phyloP scores from a whole-genome alignment of 768 basidiomycete species.

The Tulasnella sp. region DNA sequence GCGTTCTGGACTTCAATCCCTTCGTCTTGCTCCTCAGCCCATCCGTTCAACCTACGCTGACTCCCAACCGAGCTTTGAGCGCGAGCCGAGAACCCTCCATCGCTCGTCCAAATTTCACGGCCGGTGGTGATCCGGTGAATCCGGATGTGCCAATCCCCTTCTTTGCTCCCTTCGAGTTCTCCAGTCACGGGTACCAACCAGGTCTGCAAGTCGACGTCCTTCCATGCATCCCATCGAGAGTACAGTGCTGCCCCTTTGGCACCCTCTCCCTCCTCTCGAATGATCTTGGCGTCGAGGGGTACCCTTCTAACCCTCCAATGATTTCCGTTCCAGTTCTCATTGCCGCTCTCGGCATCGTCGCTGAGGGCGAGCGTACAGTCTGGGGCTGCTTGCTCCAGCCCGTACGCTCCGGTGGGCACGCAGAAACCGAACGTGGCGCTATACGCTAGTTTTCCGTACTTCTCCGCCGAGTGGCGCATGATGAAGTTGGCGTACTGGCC shows the following conservation, averaged over 20 bases:
- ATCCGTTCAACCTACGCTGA: conserved; percentile 37
- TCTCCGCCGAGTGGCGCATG: conserved; percentile 64
- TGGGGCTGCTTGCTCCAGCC: conserved; percentile 57
- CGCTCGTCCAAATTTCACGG: conserved; percentile 42
- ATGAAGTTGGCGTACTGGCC: conserved; percentile 53
- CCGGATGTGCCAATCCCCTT: conserved; percentile 52
- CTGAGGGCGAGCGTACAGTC: conserved; percentile 61
- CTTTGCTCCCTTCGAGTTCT: conserved; percentile 27
- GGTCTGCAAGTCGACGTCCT: conserved; percentile 59
- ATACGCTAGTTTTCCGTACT: conserved; percentile 69
- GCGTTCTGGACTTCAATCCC: conserved; percentile 17
- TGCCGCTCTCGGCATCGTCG: conserved; percentile 32
- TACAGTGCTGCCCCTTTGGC: conserved; percentile 36
- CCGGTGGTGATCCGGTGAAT: conserved; percentile 49
- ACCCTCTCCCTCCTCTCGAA: conserved; percentile 17
- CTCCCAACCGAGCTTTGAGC: conserved; percentile 51
- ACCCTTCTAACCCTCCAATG: conserved; percentile 49
- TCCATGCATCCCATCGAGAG: conserved; percentile 66
- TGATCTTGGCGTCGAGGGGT: neutral
- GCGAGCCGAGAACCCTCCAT: conserved; percentile 60
- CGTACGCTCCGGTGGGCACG: conserved; percentile 54
- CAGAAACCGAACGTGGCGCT: conserved; percentile 67
- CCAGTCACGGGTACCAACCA: conserved; percentile 44
- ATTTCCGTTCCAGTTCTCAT: conserved; percentile 20
- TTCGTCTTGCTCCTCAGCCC: conserved; percentile 21